Evolutionary conservation across 31 red algal genomes (phyloP).

Genomic region (Porphyra umbilicalis): DNA sequence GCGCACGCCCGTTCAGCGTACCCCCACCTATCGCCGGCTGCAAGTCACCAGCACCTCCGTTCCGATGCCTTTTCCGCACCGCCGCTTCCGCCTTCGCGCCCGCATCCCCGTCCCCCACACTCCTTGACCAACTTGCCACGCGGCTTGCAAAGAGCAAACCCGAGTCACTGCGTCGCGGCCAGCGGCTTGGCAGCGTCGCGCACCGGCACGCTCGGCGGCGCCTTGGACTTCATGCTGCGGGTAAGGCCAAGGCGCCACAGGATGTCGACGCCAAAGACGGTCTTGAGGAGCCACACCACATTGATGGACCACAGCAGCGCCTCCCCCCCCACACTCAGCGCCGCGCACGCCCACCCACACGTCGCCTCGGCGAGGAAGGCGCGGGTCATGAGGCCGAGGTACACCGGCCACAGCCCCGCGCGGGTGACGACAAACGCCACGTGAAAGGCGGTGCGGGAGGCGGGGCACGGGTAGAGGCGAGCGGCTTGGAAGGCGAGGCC

Average conservation of each 20-base stretch:
- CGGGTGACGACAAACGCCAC: not conserved
- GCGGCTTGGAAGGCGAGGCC: not conserved
- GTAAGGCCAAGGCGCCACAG: not conserved
- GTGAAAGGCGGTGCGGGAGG: not conserved
- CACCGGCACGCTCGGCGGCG: not conserved
- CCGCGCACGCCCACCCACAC: not conserved
- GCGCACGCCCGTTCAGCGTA: too few species aligned
- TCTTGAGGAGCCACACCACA: not conserved
- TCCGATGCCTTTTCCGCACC: too few species aligned
- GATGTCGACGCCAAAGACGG: not conserved
- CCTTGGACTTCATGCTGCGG: not conserved
- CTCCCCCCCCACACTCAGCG: not conserved
- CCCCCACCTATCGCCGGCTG: too few species aligned
- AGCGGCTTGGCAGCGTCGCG: not conserved
- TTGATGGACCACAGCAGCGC: not conserved
- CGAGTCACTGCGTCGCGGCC: not conserved
- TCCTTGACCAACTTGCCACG: too few species aligned
- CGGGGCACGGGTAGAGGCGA: not conserved
- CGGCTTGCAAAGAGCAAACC: not conserved
- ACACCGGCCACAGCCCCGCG: not conserved
- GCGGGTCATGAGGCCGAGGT: not conserved
- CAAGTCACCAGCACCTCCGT: too few species aligned
- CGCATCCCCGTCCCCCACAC: too few species aligned
- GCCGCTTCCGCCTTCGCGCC: too few species aligned
- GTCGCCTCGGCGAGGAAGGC: not conserved